Conservation (phyloP, 169 alveolate species). For the Plasmodium berghei region DNA sequence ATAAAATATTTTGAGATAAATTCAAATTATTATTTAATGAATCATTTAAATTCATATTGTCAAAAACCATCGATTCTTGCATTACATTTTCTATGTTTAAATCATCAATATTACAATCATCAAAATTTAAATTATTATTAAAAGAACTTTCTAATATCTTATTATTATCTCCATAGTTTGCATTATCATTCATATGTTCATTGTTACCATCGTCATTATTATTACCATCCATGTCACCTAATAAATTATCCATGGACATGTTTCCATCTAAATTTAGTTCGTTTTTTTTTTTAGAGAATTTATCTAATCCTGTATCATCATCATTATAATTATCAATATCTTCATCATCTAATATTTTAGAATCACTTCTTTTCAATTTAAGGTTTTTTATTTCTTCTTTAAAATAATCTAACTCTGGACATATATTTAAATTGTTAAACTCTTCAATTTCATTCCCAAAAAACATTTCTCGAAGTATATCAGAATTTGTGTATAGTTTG, state of each 20-base stretch:
- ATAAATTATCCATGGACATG: slow-evolving; percentile 32
- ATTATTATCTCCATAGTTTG: not conserved
- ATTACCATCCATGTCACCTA: slow-evolving; percentile 14
- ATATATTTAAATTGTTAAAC: slow-evolving; percentile 40
- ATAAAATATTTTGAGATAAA: slow-evolving; percentile 34
- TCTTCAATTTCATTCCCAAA: slow-evolving; percentile 31
- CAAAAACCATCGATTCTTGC: slow-evolving; percentile 74
- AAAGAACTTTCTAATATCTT: slow-evolving; percentile 10
- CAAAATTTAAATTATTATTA: slow-evolving; percentile 11
- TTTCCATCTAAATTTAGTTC: slow-evolving; percentile 26
- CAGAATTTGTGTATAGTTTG: slow-evolving; percentile 20
- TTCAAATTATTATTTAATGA: slow-evolving; percentile 38
- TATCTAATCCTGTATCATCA: not conserved
- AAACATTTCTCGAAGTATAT: slow-evolving; percentile 9
- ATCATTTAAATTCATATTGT: slow-evolving; percentile 59
- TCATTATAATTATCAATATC: slow-evolving; percentile 15
- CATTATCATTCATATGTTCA: slow-evolving; percentile 9
- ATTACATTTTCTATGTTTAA: slow-evolving; percentile 68
- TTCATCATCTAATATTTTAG: slow-evolving; percentile 34
- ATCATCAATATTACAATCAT: slow-evolving; percentile 59
- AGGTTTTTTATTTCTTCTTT: slow-evolving; percentile 63
- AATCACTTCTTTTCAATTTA: slow-evolving; percentile 41
- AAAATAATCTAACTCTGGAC: slow-evolving; percentile 72
- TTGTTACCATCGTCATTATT: slow-evolving; percentile 10
- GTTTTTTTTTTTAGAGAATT: not conserved